Conservation (phyloP, 768 basidiomycete species). For the Podaxis rugospora region DNA sequence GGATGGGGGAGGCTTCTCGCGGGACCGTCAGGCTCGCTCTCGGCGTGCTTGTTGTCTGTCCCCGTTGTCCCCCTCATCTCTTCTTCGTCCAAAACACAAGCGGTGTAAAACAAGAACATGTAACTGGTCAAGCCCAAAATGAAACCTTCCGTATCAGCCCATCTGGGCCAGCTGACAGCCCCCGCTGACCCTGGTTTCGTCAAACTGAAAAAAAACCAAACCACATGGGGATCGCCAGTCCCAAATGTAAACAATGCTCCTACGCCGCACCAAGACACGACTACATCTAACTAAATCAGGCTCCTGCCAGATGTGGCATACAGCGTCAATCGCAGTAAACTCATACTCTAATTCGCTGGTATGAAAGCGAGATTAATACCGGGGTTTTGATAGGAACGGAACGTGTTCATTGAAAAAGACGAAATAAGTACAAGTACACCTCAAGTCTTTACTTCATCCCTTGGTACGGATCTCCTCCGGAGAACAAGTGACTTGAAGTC, state of each 20-base stretch:
- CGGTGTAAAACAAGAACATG: not conserved
- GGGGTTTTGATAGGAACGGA: not conserved
- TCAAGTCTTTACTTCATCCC: not conserved
- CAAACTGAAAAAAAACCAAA: not conserved
- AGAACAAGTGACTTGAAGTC: not conserved
- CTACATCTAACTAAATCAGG: not conserved
- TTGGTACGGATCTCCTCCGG: not conserved
- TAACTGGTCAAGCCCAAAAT: not conserved
- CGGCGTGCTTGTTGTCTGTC: too few species aligned
- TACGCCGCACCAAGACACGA: not conserved
- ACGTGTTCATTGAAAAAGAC: not conserved
- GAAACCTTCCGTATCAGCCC: not conserved
- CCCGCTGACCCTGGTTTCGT: not conserved
- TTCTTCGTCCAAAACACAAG: not conserved
- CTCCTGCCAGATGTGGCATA: not conserved
- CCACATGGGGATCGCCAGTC: not conserved
- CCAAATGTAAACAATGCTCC: not conserved
- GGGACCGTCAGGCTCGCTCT: slow-evolving; percentile 8
- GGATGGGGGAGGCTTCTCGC: slow-evolving; percentile 1
- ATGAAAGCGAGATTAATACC: not conserved
- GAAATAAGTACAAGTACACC: not conserved
- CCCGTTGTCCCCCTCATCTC: not conserved
- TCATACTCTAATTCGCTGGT: not conserved
- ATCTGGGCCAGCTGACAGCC: not conserved
- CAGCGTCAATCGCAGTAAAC: not conserved